phyloP scores from a whole-genome alignment of 306 rosid species.

The Fragaria iinumae region DNA sequence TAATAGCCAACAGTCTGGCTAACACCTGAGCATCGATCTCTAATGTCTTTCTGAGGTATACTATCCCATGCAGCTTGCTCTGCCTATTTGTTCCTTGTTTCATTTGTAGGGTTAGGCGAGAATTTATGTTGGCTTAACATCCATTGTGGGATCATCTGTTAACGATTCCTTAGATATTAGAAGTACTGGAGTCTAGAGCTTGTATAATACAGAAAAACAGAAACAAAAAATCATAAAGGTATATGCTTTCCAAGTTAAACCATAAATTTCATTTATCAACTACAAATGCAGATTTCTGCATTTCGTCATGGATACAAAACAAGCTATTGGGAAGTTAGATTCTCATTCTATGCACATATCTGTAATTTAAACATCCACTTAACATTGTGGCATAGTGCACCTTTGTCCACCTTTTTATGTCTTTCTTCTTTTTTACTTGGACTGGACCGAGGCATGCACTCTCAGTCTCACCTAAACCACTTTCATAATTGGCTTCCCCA shows the following conservation, averaged over 20 bases:
- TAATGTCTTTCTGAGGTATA: background rate
- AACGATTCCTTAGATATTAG: background rate
- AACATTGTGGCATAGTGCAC: constrained; percentile 22
- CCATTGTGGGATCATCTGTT: background rate
- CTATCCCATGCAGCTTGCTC: background rate
- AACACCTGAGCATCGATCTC: background rate
- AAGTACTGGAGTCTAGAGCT: background rate
- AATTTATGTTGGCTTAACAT: background rate
- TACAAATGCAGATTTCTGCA: background rate
- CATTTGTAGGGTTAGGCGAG: background rate
- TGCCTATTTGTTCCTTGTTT: background rate
- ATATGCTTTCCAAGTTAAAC: background rate
- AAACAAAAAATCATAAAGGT: background rate
- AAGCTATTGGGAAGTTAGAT: background rate
- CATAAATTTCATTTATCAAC: background rate
- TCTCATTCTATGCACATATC: constrained; percentile 20
- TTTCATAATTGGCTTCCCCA: constrained; percentile 21
- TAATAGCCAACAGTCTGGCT: too few species aligned
- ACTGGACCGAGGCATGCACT: constrained; percentile 20
- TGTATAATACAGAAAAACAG: background rate
- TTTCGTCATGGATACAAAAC: background rate
- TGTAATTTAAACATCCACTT: constrained; percentile 17
- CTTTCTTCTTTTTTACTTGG: constrained; percentile 18
- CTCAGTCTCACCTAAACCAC: background rate
- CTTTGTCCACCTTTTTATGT: constrained; percentile 26